Conservation (phyloP, 1,284 basidiomycete species). For the Moesziomyces antarcticus region DNA sequence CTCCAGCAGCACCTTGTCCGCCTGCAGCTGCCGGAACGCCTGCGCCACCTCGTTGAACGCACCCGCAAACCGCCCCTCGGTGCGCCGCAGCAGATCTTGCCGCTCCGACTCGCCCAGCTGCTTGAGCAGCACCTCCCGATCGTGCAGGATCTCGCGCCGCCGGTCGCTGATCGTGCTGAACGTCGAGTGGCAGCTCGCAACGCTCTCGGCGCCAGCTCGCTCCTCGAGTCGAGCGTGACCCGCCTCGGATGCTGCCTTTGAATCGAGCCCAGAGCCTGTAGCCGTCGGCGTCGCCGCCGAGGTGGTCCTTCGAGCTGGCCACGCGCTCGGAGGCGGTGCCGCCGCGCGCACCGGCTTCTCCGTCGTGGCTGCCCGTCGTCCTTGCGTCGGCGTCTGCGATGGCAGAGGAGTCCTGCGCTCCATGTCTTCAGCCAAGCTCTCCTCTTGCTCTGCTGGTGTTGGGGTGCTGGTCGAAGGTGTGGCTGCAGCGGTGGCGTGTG, state of each 20-base stretch:
- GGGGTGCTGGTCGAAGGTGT: too few species aligned
- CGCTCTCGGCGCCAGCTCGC: slow-evolving; percentile 16
- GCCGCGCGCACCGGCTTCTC: slow-evolving; percentile 7
- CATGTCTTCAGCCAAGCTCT: too few species aligned
- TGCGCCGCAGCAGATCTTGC: slow-evolving; percentile 41
- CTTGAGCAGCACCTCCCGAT: slow-evolving; percentile 27
- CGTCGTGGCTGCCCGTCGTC: slow-evolving; percentile 5
- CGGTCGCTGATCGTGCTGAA: slow-evolving; percentile 37
- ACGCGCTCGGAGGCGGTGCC: slow-evolving; percentile 17
- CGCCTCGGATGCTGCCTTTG: slow-evolving; percentile 6
- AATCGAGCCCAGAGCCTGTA: background rate
- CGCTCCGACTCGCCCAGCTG: slow-evolving; percentile 24
- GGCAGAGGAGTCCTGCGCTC: slow-evolving; percentile 1
- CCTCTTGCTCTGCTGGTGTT: too few species aligned
- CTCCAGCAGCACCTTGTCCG: slow-evolving; percentile 57
- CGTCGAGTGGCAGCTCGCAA: slow-evolving; percentile 26
- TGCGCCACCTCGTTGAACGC: slow-evolving; percentile 53
- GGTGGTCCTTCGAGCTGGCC: slow-evolving; percentile 8
- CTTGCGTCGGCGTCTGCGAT: background rate
- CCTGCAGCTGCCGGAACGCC: slow-evolving; percentile 60
- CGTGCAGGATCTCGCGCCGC: slow-evolving; percentile 45
- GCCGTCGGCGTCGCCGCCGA: background rate
- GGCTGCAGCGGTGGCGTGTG: too few species aligned
- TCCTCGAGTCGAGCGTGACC: slow-evolving; percentile 9
- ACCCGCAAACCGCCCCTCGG: slow-evolving; percentile 53